These are phyloP conservation scores for Lepidium didymum DNA, from an alignment of 345 rosid genomes.

Conservation along the genomic window DNA sequence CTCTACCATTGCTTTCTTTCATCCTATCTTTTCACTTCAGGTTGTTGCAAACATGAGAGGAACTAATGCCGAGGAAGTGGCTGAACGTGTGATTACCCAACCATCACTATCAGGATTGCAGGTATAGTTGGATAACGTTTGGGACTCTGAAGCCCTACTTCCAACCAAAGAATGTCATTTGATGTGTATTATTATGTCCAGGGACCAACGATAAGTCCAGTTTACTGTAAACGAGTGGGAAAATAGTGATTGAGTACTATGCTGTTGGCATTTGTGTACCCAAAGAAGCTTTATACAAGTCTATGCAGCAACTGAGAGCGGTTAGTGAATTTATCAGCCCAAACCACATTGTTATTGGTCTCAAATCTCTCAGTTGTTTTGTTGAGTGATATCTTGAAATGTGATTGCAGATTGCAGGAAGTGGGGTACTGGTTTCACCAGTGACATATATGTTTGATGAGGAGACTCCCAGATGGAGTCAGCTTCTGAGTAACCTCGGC, in stretches of 20 bases:
- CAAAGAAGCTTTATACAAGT: constrained; percentile 61
- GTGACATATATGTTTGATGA: constrained; percentile 90
- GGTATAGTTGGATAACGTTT: constrained; percentile 38
- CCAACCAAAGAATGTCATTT: neutral
- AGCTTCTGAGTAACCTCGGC: constrained; percentile 58
- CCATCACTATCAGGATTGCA: constrained; percentile 84
- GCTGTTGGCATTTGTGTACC: constrained; percentile 87
- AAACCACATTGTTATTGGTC: neutral
- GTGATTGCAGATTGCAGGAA: constrained; percentile 72
- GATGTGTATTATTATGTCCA: constrained; percentile 17
- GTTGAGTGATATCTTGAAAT: constrained; percentile 5
- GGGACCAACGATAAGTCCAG: constrained; percentile 94
- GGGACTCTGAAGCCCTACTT: neutral
- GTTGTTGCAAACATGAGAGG: constrained; percentile 96
- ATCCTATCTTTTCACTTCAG: constrained; percentile 31
- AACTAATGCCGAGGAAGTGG: constrained; percentile 74
- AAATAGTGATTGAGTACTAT: constrained; percentile 47
- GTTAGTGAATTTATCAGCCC: constrained; percentile 37
- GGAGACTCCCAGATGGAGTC: constrained; percentile 85
- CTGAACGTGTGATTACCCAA: constrained; percentile 61
- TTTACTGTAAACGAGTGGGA: constrained; percentile 60
- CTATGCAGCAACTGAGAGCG: constrained; percentile 80
- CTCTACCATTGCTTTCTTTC: neutral
- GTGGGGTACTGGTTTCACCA: constrained; percentile 83
- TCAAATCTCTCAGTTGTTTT: neutral